Evolutionary conservation across 2,329 filamentous ascomycete species (phyloP), one percentile per base, ranked within the genome.

Genomic region (Colletotrichum theobromicola): DNA sequence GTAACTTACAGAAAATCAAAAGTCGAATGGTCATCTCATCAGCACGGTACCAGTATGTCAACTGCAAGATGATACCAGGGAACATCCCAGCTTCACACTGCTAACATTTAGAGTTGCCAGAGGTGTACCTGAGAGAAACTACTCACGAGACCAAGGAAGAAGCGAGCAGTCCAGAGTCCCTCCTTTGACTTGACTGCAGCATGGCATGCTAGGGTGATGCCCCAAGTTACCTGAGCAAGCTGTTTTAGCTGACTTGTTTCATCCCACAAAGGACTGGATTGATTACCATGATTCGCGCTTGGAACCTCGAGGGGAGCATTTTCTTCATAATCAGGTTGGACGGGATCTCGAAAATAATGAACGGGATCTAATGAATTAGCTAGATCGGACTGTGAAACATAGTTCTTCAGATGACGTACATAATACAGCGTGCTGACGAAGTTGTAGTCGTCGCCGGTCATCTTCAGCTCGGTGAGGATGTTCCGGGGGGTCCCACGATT

Each of bases 11-110:
- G 71, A 87, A 87, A 70, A 86, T 87, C 8, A 87, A 78, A 1
- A 88, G 76, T 12, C 86, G 82, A 5, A 85, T 79, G 24, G 84
- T 83, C 82, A 88, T 85, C 74, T 88, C 86, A 67, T 88, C 86
- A 0, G 85, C 84, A 4, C 86, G 80, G 71, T 88, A 88, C 86
- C 86, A 88, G 73, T 87, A 87, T 7, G 82, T 84, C 79, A 87
- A 81, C 70, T 87, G 85, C 10, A 87, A 65, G 26, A 86, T 81
- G 18, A 87, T 80, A 0, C 85, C 85, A 3, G 85, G 84, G 67
- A 84, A 86, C 78, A 84, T 81, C 12, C 84, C 84, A 7, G 84
- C 83, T 67, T 85, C 84, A 58, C 82, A 80, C 78, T 82, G 13
- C n/a, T 13, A 50, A 50, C 0, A 50, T 1, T 50, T 21, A 50